Conservation (phyloP, 169 alveolate genomes). For the Nephromyces sp. region DNA sequence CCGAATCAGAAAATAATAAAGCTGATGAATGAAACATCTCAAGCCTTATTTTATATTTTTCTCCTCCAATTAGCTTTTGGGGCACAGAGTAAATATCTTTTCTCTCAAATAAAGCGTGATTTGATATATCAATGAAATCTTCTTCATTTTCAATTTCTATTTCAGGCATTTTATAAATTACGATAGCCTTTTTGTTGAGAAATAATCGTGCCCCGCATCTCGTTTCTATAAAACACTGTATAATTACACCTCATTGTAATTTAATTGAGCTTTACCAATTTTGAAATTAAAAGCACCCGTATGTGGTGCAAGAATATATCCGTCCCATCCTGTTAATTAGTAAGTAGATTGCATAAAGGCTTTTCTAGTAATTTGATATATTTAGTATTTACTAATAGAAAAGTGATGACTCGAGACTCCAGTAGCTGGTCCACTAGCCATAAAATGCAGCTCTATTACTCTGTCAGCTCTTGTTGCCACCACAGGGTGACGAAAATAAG, state of each 20-base stretch:
- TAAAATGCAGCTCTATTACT: slow-evolving; percentile 59
- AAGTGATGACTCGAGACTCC: slow-evolving; percentile 63
- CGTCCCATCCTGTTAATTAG: slow-evolving; percentile 46
- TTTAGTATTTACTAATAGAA: slow-evolving; percentile 47
- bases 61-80: slow-evolving; percentile 67
- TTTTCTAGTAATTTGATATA: neutral
- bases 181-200: slow-evolving; percentile 38
- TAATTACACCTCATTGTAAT: neutral
- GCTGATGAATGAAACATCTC: slow-evolving; percentile 71
- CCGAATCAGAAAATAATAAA: slow-evolving; percentile 50
- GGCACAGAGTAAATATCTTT: slow-evolving; percentile 36
- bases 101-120: slow-evolving; percentile 39
- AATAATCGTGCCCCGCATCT: slow-evolving; percentile 51
- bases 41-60: slow-evolving; percentile 55
- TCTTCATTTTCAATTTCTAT: slow-evolving; percentile 41
- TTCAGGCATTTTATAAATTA: slow-evolving; percentile 46
- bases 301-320: slow-evolving; percentile 54
- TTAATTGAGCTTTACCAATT: slow-evolving; percentile 18
- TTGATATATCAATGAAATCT: slow-evolving; percentile 31
- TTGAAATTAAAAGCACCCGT: slow-evolving; percentile 48
- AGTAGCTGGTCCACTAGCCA: slow-evolving; percentile 60
- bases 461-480: slow-evolving; percentile 54
- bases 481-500: slow-evolving; percentile 56
- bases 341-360: slow-evolving; percentile 29
- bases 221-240: slow-evolving; percentile 8